Evolutionary conservation across 176 grass and related monocot species (phyloP).

Genomic region (Coix lacrymajobi): DNA sequence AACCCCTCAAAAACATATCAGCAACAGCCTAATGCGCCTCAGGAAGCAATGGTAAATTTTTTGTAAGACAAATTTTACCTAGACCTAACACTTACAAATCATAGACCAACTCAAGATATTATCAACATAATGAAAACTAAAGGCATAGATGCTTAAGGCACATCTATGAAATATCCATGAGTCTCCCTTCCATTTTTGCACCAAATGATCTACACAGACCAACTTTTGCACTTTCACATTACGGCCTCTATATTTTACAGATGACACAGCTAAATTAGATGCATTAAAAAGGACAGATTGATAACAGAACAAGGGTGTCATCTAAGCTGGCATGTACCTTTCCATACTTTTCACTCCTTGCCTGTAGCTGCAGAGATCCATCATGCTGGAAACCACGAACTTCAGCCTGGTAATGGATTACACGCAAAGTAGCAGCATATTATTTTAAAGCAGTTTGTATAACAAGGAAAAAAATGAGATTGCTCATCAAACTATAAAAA

Average conservation of each 20-base stretch:
- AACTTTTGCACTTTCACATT: neutral
- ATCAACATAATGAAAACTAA: neutral
- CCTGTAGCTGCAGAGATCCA: conserved; percentile 91
- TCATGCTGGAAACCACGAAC: conserved; percentile 94
- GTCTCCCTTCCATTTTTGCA: conserved; percentile 23
- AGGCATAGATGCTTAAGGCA: neutral
- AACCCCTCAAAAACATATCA: neutral
- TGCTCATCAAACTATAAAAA: neutral
- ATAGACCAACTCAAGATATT: neutral
- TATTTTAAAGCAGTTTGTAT: neutral
- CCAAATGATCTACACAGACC: neutral
- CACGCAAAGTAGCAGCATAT: conserved; percentile 8
- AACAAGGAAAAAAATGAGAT: neutral
- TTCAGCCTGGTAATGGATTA: conserved; percentile 61
- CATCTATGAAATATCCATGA: neutral
- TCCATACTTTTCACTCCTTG: conserved; percentile 98
- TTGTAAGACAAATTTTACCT: neutral
- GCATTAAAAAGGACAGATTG: neutral
- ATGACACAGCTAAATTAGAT: neutral
- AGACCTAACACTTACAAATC: neutral
- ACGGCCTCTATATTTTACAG: neutral
- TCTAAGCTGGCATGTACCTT: conserved; percentile 44
- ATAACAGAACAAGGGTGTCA: neutral
- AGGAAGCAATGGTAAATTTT: neutral
- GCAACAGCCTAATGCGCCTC: neutral